Conservation (phyloP, 441 rosid genomes). For the Populus hybrid region DNA sequence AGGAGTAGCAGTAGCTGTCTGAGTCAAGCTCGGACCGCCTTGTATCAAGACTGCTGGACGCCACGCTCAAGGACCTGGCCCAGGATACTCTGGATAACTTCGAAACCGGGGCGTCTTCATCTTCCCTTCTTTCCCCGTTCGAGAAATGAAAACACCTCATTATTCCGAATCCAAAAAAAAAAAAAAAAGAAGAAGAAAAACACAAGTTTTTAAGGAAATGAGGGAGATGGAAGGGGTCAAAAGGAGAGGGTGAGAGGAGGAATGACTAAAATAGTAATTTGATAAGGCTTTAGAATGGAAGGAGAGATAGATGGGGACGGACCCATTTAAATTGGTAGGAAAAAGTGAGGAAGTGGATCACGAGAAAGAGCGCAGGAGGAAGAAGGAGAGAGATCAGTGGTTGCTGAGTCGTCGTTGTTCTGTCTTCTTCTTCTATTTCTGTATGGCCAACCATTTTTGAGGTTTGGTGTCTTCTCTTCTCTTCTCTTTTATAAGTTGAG, state of each 20-base stretch:
- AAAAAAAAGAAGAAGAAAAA: too few species aligned
- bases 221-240: neutral
- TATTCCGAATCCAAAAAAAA: neutral
- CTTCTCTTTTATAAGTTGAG: neutral
- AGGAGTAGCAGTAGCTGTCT: slow-evolving; percentile 32
- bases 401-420: too few species aligned
- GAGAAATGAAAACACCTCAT: slow-evolving; percentile 97
- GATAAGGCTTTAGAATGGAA: neutral
- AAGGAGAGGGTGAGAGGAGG: neutral
- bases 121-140: slow-evolving; percentile 53
- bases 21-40: slow-evolving; percentile 82
- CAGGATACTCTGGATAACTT: slow-evolving; percentile 66
- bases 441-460: neutral
- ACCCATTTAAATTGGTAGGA: neutral
- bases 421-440: too few species aligned
- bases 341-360: neutral
- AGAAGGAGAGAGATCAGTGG: neutral
- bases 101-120: slow-evolving; percentile 42
- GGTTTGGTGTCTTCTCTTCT: neutral
- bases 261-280: neutral
- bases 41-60: slow-evolving; percentile 60
- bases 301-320: neutral
- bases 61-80: slow-evolving; percentile 92
- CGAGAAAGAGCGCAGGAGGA: neutral
- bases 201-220: neutral